Evolutionary conservation across 2,329 filamentous ascomycete genomes (phyloP).

Genomic region (Stagonosporopsis rhizophila): DNA sequence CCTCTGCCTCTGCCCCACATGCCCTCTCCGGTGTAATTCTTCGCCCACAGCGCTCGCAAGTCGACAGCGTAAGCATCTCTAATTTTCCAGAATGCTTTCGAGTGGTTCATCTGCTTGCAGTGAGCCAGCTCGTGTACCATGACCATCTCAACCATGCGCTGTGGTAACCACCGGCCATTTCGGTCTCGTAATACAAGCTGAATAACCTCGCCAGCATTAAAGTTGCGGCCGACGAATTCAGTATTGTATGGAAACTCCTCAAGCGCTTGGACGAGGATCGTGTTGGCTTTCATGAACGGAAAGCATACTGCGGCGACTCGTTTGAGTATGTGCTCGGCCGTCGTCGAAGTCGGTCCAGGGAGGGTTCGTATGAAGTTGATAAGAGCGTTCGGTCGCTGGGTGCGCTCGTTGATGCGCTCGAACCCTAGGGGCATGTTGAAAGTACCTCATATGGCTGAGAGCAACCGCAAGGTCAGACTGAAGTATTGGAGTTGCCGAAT

Average conservation of each 20-base stretch:
- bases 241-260: conserved; percentile 83
- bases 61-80: conserved; percentile 75
- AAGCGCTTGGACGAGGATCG: conserved; percentile 60
- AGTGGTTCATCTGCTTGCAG: conserved; percentile 92
- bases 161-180: conserved; percentile 74
- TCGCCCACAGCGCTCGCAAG: conserved; percentile 73
- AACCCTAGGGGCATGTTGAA: conserved; percentile 76
- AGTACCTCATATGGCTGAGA: neutral
- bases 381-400: conserved; percentile 75
- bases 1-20: conserved; percentile 78
- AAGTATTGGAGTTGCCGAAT: neutral
- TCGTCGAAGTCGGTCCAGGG: conserved; percentile 58
- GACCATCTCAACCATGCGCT: conserved; percentile 87
- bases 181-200: conserved; percentile 80
- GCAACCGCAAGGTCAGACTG: neutral
- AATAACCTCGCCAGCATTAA: conserved; percentile 87
- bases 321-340: conserved; percentile 46
- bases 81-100: conserved; percentile 79
- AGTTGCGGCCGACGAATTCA: conserved; percentile 88
- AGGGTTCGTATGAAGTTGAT: conserved; percentile 88
- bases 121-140: conserved; percentile 94
- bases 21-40: conserved; percentile 79
- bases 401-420: conserved; percentile 77
- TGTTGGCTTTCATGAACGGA: conserved; percentile 62
- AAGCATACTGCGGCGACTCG: conserved; percentile 71